A percentile compares a stretch with the other conserved stretches of the same genome.
phyloP scores from a whole-genome alignment of 495 filamentous ascomycete species.

The Jackrogersella minutella region DNA sequence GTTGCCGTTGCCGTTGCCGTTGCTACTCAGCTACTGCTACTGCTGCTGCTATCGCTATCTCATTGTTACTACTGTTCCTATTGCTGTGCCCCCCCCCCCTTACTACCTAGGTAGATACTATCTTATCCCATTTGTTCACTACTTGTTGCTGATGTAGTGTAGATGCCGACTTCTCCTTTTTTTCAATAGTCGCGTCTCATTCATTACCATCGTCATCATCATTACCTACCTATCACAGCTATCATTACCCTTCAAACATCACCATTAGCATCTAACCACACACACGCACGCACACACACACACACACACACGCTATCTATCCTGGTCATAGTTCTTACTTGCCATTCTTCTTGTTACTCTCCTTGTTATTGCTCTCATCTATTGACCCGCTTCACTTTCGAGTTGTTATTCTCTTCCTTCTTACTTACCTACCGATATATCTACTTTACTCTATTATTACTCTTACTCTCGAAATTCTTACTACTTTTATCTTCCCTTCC shows the following conservation, averaged over 20 bases:
- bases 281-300: too few relatives aligned
- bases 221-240: background rate
- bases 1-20: slow-evolving; percentile 10
- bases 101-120: too few relatives aligned
- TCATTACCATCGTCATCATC: slow-evolving; percentile 5
- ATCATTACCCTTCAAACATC: background rate
- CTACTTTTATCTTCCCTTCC: too few relatives aligned
- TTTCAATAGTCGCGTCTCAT: slow-evolving; percentile 14
- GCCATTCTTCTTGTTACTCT: background rate
- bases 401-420: too few relatives aligned
- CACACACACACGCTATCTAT: too few relatives aligned
- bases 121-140: too few relatives aligned
- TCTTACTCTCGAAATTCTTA: background rate
- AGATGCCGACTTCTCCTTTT: slow-evolving; percentile 21
- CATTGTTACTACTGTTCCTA: background rate
- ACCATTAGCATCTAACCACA: background rate
- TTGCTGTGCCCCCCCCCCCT: too few relatives aligned
- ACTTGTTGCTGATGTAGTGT: slow-evolving; percentile 18
- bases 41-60: background rate
- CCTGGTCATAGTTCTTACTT: background rate
- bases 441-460: slow-evolving; percentile 19
- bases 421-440: slow-evolving; percentile 9
- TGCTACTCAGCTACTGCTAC: slow-evolving; percentile 1
- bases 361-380: background rate
- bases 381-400: too few relatives aligned